These are phyloP conservation scores for Knoxia roxburghii DNA, from an alignment of 257 asterid genomes.

Conservation along the genomic window DNA sequence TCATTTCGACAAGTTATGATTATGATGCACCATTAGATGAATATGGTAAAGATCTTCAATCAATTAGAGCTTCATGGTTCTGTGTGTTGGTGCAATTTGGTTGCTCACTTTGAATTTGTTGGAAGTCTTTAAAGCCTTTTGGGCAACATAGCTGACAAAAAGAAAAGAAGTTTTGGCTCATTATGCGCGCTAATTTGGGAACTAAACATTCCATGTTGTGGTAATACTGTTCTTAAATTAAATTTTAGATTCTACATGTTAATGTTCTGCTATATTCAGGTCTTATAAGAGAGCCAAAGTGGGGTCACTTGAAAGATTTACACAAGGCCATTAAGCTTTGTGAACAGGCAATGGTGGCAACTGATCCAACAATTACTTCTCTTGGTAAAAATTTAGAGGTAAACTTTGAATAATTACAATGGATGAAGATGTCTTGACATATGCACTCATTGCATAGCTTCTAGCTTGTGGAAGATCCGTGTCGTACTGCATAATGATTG, in stretches of 20 bases:
- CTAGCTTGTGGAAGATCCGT: not conserved
- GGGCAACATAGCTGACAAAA: not conserved
- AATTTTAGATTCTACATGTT: not conserved
- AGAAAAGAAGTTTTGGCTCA: not conserved
- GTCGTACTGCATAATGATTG: not conserved
- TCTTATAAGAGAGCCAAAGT: slow-evolving; percentile 66
- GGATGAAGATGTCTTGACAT: not conserved
- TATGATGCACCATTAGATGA: slow-evolving; percentile 97
- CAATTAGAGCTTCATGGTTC: not conserved
- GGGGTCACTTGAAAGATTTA: slow-evolving; percentile 81
- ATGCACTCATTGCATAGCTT: not conserved
- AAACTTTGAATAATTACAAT: not conserved
- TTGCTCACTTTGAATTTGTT: not conserved
- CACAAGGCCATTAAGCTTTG: slow-evolving; percentile 83
- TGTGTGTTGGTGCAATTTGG: not conserved
- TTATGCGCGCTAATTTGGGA: not conserved
- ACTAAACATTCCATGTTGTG: not conserved
- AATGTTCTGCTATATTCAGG: slow-evolving; percentile 29
- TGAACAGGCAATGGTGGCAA: slow-evolving; percentile 72
- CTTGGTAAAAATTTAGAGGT: slow-evolving; percentile 71
- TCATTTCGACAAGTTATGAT: slow-evolving; percentile 79
- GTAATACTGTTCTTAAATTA: not conserved
- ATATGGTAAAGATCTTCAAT: slow-evolving; percentile 46
- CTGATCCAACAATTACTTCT: slow-evolving; percentile 62
- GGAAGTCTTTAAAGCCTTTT: not conserved